Conservation (phyloP, 495 filamentous ascomycete genomes). For the Lophium mytilinum region DNA sequence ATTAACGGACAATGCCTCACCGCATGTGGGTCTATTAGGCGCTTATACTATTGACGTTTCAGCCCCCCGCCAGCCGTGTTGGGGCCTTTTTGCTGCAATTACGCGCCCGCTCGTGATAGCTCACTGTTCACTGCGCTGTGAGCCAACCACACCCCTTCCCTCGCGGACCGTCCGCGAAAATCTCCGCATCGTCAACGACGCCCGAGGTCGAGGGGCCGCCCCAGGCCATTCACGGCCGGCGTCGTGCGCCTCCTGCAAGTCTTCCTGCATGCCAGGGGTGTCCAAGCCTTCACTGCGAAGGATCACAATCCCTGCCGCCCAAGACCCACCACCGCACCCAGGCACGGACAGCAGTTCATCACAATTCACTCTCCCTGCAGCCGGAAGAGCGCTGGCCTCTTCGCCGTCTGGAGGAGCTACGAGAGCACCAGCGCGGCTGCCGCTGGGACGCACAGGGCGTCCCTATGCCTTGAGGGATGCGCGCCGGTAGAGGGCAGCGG, state of each 20-base stretch:
- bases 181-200: not conserved
- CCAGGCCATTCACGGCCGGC: not conserved
- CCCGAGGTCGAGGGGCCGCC: not conserved
- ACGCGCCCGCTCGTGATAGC: not conserved
- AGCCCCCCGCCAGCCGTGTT: not conserved
- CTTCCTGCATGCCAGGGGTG: not conserved
- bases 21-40: not conserved
- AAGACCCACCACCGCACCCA: not conserved
- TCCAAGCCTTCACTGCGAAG: not conserved
- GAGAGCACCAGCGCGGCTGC: not conserved
- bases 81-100: not conserved
- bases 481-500: too few species aligned
- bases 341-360: constrained; percentile 17
- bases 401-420: not conserved
- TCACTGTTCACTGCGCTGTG: not conserved
- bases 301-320: not conserved
- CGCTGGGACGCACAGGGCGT: not conserved
- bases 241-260: not conserved
- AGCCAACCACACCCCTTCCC: not conserved
- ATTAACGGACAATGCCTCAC: not conserved
- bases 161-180: not conserved
- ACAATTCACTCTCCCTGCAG: constrained; percentile 8
- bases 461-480: not conserved
- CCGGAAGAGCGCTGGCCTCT: not conserved
- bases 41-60: not conserved